phyloP scores from a whole-genome alignment of 2,329 filamentous ascomycete genomes.

The Aspergillus sp. region DNA sequence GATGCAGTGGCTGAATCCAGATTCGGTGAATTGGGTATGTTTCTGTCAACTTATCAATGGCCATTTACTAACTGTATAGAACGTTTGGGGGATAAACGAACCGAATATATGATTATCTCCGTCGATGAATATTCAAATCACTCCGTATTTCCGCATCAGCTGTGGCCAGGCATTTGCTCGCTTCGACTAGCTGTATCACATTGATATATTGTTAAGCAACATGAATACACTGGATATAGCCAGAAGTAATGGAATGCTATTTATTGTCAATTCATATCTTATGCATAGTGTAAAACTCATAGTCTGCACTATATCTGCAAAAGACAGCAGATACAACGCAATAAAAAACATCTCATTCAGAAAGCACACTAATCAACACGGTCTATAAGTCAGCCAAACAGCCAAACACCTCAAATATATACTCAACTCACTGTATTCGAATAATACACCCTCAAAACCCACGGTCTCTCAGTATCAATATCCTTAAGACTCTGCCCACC shows the following conservation, averaged over 20 bases:
- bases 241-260: slow-evolving; percentile 67
- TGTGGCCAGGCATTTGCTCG: slow-evolving; percentile 81
- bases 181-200: slow-evolving; percentile 83
- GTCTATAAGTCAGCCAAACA: slow-evolving; percentile 46
- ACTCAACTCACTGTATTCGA: slow-evolving; percentile 71
- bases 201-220: slow-evolving; percentile 86
- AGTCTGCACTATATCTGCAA: slow-evolving; percentile 46
- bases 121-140: not conserved
- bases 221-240: slow-evolving; percentile 76
- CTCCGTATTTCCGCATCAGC: slow-evolving; percentile 55
- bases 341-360: slow-evolving; percentile 96
- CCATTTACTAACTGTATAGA: not conserved
- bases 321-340: slow-evolving; percentile 88
- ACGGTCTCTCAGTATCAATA: slow-evolving; percentile 77
- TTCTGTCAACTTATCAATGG: not conserved
- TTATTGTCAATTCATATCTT: slow-evolving; percentile 76
- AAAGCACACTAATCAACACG: slow-evolving; percentile 79
- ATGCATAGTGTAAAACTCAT: not conserved
- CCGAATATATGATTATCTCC: too few species aligned
- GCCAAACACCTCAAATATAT: slow-evolving; percentile 1
- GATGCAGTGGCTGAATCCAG: slow-evolving; percentile 2
- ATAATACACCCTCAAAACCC: slow-evolving; percentile 86
- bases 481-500: slow-evolving; percentile 84
- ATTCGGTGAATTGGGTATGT: slow-evolving; percentile 3
- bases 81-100: too few species aligned